Percentiles rank a stretch among this genome's conserved stretches.
Conservation (phyloP, 352 stramenopile genomes). For the Blastocystis sp. region DNA sequence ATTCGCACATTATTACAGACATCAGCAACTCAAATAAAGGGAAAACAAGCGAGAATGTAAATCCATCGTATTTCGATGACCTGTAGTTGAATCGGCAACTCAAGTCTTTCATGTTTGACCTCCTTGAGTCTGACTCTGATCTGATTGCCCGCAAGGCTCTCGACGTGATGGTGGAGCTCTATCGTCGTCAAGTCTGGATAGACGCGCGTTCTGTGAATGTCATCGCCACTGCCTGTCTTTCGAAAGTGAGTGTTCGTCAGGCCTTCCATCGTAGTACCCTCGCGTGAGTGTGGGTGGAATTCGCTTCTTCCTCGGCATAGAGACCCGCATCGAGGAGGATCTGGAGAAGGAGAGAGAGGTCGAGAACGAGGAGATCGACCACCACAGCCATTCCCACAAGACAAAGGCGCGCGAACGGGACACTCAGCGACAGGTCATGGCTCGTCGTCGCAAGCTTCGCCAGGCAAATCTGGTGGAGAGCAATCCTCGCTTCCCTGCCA, state of each 20-base stretch:
- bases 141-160: slow-evolving; percentile 79
- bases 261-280: slow-evolving; percentile 71
- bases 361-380: slow-evolving; percentile 77
- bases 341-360: slow-evolving; percentile 76
- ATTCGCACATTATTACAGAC: slow-evolving; percentile 90
- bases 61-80: neutral
- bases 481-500: slow-evolving; percentile 84
- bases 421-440: slow-evolving; percentile 72
- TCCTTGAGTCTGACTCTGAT: slow-evolving; percentile 82
- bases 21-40: slow-evolving; percentile 83
- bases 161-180: slow-evolving; percentile 87
- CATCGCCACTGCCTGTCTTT: slow-evolving; percentile 82
- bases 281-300: slow-evolving; percentile 82
- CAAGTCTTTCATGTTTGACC: slow-evolving; percentile 88
- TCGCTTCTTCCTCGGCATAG: slow-evolving; percentile 96
- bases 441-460: slow-evolving; percentile 38
- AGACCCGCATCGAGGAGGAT: slow-evolving; percentile 90
- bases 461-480: slow-evolving; percentile 54
- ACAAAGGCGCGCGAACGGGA: slow-evolving; percentile 71
- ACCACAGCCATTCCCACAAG: slow-evolving; percentile 66
- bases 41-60: slow-evolving; percentile 75
- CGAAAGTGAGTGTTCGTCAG: slow-evolving; percentile 64
- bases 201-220: slow-evolving; percentile 91
- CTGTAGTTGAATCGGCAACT: slow-evolving; percentile 83
- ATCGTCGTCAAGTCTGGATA: slow-evolving; percentile 88